Evolutionary conservation across 345 rosid species (phyloP).

Genomic region (Punica granatum): DNA sequence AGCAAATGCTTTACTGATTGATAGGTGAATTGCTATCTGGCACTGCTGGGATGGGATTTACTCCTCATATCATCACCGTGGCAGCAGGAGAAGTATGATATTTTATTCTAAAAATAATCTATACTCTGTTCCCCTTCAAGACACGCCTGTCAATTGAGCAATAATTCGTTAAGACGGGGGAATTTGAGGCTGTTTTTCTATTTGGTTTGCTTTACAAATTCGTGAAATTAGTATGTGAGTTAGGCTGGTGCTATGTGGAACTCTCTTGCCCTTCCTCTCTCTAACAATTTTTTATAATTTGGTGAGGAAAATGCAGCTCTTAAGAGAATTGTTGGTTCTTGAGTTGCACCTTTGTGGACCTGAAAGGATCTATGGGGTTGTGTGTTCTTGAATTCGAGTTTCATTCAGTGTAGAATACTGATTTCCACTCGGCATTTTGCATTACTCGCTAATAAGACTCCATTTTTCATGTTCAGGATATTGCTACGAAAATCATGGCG

Average conservation of each 20-base stretch:
- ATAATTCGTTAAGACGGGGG: not conserved
- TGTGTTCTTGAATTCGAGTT: not conserved
- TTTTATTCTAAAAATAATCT: conserved; percentile 14
- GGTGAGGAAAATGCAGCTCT: not conserved
- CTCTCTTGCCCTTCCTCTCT: not conserved
- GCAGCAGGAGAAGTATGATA: conserved; percentile 72
- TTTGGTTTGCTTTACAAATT: not conserved
- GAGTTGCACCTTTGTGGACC: not conserved
- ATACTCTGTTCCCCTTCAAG: not conserved
- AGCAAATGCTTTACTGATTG: conserved; percentile 14
- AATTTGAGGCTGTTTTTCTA: not conserved
- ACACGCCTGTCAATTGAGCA: not conserved
- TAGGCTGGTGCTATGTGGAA: not conserved
- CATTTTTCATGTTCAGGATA: conserved; percentile 41
- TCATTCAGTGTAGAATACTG: not conserved
- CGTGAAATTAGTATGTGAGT: not conserved
- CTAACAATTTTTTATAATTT: not conserved
- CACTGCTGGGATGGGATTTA: conserved; percentile 76
- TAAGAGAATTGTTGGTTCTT: not conserved
- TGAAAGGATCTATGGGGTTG: not conserved
- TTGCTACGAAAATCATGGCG: conserved; percentile 66
- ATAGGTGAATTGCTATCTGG: conserved; percentile 65
- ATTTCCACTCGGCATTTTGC: not conserved
- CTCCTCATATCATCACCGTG: conserved; percentile 62
- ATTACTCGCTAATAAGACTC: not conserved